A percentile compares a stretch with the other conserved stretches of the same genome.
These are phyloP conservation scores for Guadua angustifolia DNA, from an alignment of 176 grass and related monocot genomes.

Conservation along the genomic window DNA sequence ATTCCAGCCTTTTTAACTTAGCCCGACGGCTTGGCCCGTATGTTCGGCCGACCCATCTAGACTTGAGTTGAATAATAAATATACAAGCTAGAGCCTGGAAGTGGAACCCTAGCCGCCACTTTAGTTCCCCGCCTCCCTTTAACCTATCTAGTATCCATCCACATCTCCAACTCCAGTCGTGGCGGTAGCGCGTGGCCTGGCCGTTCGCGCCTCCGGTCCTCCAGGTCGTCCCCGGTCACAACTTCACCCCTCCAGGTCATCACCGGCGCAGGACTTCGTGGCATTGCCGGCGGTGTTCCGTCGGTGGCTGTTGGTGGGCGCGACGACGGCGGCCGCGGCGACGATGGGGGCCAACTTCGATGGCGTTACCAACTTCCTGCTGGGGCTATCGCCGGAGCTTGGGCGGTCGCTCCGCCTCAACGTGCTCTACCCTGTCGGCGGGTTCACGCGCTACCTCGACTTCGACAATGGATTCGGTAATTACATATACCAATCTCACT, in stretches of 20 bases:
- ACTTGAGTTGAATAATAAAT: too few species aligned
- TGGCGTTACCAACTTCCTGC: constrained; percentile 84
- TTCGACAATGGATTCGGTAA: constrained; percentile 72
- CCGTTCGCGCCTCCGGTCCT: too few species aligned
- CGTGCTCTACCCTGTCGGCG: constrained; percentile 85
- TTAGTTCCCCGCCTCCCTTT: too few species aligned
- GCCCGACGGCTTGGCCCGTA: too few species aligned
- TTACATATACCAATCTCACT: rapidly evolving
- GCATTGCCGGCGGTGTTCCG: constrained; percentile 77
- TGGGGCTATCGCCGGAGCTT: constrained; percentile 77
- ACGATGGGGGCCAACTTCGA: constrained; percentile 86
- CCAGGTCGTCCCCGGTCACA: too few species aligned
- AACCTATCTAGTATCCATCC: too few species aligned
- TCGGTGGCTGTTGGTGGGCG: constrained; percentile 64
- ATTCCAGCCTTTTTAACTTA: too few species aligned
- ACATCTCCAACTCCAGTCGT: too few species aligned
- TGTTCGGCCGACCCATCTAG: too few species aligned
- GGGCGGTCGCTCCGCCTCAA: constrained; percentile 73
- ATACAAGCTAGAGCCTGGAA: too few species aligned
- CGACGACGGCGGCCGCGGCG: constrained; percentile 52
- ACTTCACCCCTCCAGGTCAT: constrained; percentile 42
- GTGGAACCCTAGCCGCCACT: too few species aligned
- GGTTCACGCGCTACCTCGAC: constrained; percentile 86
- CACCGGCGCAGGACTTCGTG: constrained; percentile 67
- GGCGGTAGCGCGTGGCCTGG: too few species aligned